phyloP scores from a whole-genome alignment of 192 early-diverging fungal species.

The Coemansia sp. region DNA sequence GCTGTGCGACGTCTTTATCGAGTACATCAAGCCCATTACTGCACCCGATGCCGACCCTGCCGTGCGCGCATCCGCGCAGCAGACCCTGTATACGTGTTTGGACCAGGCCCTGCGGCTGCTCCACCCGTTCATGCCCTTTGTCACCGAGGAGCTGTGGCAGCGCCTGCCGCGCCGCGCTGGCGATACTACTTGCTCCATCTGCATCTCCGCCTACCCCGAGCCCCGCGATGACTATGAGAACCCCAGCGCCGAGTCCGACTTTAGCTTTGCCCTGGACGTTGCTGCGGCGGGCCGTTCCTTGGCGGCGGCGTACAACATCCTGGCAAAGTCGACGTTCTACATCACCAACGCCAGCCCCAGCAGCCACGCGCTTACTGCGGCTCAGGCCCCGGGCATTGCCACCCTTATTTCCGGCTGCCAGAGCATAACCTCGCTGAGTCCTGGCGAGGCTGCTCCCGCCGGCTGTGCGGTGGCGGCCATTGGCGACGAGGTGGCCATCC shows the following conservation, averaged over 20 bases:
- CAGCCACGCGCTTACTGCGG: slow-evolving; percentile 46
- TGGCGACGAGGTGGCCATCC: slow-evolving; percentile 63
- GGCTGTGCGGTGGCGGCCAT: slow-evolving; percentile 73
- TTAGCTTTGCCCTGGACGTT: slow-evolving; percentile 72
- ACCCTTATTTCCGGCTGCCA: slow-evolving; percentile 72
- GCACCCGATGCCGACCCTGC: slow-evolving; percentile 54
- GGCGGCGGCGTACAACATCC: slow-evolving; percentile 70
- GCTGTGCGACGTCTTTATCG: slow-evolving; percentile 96
- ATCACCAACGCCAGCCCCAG: slow-evolving; percentile 50
- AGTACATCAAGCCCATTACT: slow-evolving; percentile 85
- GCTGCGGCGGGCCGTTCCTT: slow-evolving; percentile 72
- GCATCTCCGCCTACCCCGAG: slow-evolving; percentile 52
- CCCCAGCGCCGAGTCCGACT: slow-evolving; percentile 65
- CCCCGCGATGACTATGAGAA: slow-evolving; percentile 53
- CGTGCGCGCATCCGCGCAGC: slow-evolving; percentile 59
- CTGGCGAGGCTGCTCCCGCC: slow-evolving; percentile 56
- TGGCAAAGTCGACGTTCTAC: slow-evolving; percentile 50
- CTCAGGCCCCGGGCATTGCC: slow-evolving; percentile 59
- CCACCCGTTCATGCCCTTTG: slow-evolving; percentile 98
- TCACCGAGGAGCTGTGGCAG: slow-evolving; percentile 99
- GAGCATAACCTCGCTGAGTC: slow-evolving; percentile 56
- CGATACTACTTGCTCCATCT: slow-evolving; percentile 59
- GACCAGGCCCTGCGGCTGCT: slow-evolving; percentile 86
- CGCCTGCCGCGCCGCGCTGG: slow-evolving; percentile 73
- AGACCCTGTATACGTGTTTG: slow-evolving; percentile 92